Evolutionary conservation across 345 rosid species (phyloP), one percentile per base, ranked within the genome.

Genomic region (Arabis hirsuta): DNA sequence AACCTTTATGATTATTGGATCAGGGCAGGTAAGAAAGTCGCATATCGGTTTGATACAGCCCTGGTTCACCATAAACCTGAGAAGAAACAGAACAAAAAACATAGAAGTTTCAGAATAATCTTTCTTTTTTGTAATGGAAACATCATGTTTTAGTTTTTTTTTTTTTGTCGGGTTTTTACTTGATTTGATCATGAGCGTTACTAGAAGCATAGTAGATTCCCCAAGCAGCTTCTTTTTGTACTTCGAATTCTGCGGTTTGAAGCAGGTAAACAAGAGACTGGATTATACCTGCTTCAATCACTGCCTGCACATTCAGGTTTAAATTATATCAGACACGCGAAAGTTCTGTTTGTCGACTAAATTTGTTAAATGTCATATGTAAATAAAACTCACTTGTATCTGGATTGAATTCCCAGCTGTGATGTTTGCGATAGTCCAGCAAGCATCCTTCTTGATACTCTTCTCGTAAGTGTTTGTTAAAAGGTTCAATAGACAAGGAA

Each of bases 181-280:
- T 88, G 77, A 90, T 86, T 55, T 90, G 96, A 24, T 88, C 90
- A 71, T 80, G 83, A 54, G 81, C 71, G 56, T 88, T 91, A 74
- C 91, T 90, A 79, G 88, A 84, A 55, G 91, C 90, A 80, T 90
- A 88, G 48, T 91, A 88, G 56, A 90, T 80, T 51, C 84, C 91
- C 93, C 96, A 90, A 41, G 93, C 91, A 79, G 94, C 90, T 82
- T 90, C 96, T 59, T 90, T 88, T 77, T 90, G 88, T 3, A 90
- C 85, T 76, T 90, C 94, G 64, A 90, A 88, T 63, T 90, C 96
- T 6, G 96, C 87, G 62, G 29, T 86, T 60, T 80, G 82, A 66
- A 90, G 90, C 45, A 88, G 69, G 45, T 65, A 76, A 64, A 90
- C 79, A 29, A 90, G 80, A 63, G 91, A 83, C 12, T 70, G 81